phyloP scores from a whole-genome alignment of 768 basidiomycete species.

The Boletus rubescentipes region DNA sequence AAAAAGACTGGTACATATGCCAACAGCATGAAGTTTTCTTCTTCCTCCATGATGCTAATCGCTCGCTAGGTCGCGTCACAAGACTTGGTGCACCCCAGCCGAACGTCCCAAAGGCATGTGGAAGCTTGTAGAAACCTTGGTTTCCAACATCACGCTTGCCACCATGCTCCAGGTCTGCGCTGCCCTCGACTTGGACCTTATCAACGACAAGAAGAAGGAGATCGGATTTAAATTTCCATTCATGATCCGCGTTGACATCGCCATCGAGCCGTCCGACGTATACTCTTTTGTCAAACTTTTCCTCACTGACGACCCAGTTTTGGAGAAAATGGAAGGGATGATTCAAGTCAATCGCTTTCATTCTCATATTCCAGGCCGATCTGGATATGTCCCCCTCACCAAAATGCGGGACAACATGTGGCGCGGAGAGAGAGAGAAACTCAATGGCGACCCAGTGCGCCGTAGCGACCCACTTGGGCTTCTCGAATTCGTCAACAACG shows the following conservation, averaged over 20 bases:
- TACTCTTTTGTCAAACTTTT: slow-evolving; percentile 4
- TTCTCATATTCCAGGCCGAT: slow-evolving; percentile 8
- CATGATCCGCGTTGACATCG: slow-evolving; percentile 16
- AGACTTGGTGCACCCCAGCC: slow-evolving; percentile 3
- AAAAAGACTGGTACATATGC: slow-evolving; percentile 18
- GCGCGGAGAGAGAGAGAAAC: not conserved
- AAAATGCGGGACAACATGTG: slow-evolving; percentile 7
- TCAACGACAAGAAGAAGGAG: slow-evolving; percentile 5
- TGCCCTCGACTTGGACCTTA: slow-evolving; percentile 13
- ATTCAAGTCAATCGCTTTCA: slow-evolving; percentile 15
- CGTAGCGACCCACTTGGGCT: slow-evolving; percentile 10
- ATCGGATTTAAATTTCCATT: slow-evolving; percentile 15
- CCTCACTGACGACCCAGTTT: slow-evolving; percentile 3
- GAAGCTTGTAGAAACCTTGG: slow-evolving; percentile 14
- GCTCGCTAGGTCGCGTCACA: slow-evolving; percentile 11
- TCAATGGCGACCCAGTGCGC: not conserved
- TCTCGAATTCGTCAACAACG: slow-evolving; percentile 19
- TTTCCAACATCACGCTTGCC: slow-evolving; percentile 5
- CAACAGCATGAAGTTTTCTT: no score
- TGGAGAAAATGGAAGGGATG: slow-evolving; percentile 13
- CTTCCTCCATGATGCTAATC: not conserved
- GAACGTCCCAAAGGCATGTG: slow-evolving; percentile 16
- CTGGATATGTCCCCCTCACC: slow-evolving; percentile 10
- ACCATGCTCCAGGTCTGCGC: slow-evolving; percentile 10
- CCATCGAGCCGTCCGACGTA: slow-evolving; percentile 12